Conservation (phyloP, 805 yeast genomes). For the Cyberlindnera meyerae region DNA sequence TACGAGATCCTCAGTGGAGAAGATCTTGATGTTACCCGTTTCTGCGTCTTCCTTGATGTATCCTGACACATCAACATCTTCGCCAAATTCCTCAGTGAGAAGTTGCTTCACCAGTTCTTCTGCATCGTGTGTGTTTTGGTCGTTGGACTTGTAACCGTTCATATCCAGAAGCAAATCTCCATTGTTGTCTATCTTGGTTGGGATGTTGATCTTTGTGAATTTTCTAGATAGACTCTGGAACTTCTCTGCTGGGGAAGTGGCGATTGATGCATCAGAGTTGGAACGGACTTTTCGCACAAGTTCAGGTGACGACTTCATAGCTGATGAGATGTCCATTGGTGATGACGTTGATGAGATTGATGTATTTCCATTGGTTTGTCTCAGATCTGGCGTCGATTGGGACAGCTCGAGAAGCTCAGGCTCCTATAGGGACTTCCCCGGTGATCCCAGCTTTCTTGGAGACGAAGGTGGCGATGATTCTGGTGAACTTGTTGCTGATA, state of each 20-base stretch:
- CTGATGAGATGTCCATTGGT: slow-evolving; percentile 6
- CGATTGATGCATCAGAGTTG: neutral
- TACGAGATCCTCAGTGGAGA: slow-evolving; percentile 28
- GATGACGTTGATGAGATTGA: no score
- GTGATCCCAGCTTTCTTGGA: slow-evolving; percentile 11
- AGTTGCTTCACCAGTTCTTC: slow-evolving; percentile 72
- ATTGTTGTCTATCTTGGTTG: slow-evolving; percentile 79
- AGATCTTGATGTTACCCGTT: slow-evolving; percentile 63
- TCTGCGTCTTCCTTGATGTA: slow-evolving; percentile 49
- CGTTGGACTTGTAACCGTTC: slow-evolving; percentile 92
- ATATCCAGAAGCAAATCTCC: slow-evolving; percentile 90
- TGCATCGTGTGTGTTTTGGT: slow-evolving; percentile 67
- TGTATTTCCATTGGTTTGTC: no score
- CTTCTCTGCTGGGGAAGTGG: slow-evolving; percentile 34
- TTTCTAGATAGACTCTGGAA: slow-evolving; percentile 61
- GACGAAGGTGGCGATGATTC: slow-evolving; percentile 23
- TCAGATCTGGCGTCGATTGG: slow-evolving; percentile 18
- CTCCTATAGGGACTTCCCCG: slow-evolving; percentile 29
- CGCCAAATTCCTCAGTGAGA: slow-evolving; percentile 70
- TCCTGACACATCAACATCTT: slow-evolving; percentile 39
- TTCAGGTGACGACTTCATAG: slow-evolving; percentile 7
- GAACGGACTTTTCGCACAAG: neutral
- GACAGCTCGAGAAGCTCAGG: slow-evolving; percentile 48
- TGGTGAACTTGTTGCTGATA: slow-evolving; percentile 21
- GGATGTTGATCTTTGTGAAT: slow-evolving; percentile 70